These are phyloP conservation scores for Tremellales sp. DNA, from an alignment of 1,284 basidiomycete genomes.

Conservation along the genomic window DNA sequence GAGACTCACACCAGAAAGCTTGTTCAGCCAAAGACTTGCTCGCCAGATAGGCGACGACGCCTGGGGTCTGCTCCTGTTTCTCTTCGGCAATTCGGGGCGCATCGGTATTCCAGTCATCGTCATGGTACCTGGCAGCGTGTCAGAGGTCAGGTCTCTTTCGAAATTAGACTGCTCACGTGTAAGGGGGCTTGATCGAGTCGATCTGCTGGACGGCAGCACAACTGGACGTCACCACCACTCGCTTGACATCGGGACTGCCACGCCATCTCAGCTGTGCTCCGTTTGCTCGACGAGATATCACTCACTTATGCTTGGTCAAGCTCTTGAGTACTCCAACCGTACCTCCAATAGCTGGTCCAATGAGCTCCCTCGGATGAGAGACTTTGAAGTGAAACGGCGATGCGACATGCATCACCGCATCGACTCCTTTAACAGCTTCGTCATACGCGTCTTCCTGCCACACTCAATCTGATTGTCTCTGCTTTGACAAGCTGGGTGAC, in stretches of 20 bases:
- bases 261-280: no score
- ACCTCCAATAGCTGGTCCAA: constrained; percentile 61
- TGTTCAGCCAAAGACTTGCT: constrained; percentile 67
- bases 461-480: neutral
- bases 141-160: no score
- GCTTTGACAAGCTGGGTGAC: neutral
- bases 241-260: constrained; percentile 55
- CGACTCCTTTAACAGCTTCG: constrained; percentile 63
- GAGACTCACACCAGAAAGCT: constrained; percentile 52
- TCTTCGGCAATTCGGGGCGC: no score
- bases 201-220: no score
- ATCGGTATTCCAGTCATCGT: no score
- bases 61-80: no score
- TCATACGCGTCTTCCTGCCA: constrained; percentile 62
- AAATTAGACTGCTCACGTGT: no score
- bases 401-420: constrained; percentile 54
- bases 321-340: constrained; percentile 58
- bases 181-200: no score
- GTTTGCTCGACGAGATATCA: no score
- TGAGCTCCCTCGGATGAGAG: constrained; percentile 49
- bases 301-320: constrained; percentile 52
- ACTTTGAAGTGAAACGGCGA: constrained; percentile 33
- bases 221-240: constrained; percentile 61
- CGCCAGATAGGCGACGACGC: no score
- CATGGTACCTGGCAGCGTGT: no score